Base-by-base conservation (phyloP, 2,329 filamentous ascomycete genomes). In the Exophiala lecanii-corni region DNA sequence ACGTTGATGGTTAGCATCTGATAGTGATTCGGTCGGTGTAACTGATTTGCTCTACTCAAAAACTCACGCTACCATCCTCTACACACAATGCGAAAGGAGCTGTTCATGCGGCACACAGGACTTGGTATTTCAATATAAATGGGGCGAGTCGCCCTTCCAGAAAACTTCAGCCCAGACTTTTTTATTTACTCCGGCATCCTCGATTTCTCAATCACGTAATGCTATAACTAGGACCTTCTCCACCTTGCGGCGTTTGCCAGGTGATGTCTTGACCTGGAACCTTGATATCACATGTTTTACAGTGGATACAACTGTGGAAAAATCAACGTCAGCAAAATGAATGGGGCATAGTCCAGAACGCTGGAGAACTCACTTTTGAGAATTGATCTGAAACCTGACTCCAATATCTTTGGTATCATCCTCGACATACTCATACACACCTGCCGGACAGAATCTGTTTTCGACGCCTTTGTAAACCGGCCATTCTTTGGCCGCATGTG, bases 271-370 rank as follows among this genome's bases (percentile, higher is more conserved):
- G 92, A 50, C 83, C 79, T 5, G 92, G 92, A 12, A 88, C 91
- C 72, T 98, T 98, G 71, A 98, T 98, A 66, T 98, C 92, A 65
- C 92, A 98, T 10, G 92, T 98, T 77, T 98, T 98, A 76, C 92
- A 98, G 69, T 98, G 92, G 54, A 98, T 94, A 65, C 92, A 98
- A 69, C 89, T 95, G 59, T 37, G 16, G 10, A 4, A 13, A 25
- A 7, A 33, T 4, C 10, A 4, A 15, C 13, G 48, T 44, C 15
- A 51, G 51, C 23, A n/a, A 13, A 23, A 18, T 34, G 16, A 38
- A 28, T 17, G 30, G 19, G n/a, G n/a, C n/a, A n/a, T n/a, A n/a
- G n/a, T n/a, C n/a, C n/a, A n/a, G 36, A n/a, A 30, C 13, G 9
- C 26, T 33, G 7, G 36, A 25, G 25, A 23, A 81, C 87, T 79